A percentile compares a stretch with the other conserved stretches of the same genome.
phyloP scores from a whole-genome alignment of 2,329 filamentous ascomycete genomes.

The Aspergillus amoenus region DNA sequence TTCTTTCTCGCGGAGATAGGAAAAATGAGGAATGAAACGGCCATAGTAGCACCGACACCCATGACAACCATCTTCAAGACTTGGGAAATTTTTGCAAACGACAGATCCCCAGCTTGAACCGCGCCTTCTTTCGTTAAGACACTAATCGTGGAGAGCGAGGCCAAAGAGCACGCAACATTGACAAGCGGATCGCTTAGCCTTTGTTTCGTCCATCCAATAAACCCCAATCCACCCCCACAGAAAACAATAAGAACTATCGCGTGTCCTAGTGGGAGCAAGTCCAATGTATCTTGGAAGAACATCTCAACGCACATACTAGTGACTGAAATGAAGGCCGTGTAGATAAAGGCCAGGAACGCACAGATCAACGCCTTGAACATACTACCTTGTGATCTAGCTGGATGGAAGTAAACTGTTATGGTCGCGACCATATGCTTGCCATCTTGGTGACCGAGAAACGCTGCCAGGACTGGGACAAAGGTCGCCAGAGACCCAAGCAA shows the following conservation, averaged over 20 bases:
- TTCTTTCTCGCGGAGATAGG: conserved; percentile 73
- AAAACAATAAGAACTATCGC: conserved; percentile 78
- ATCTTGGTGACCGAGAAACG: conserved; percentile 76
- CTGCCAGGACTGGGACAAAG: conserved; percentile 71
- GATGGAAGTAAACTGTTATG: conserved; percentile 92
- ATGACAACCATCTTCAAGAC: conserved; percentile 81
- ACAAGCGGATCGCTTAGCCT: conserved; percentile 74
- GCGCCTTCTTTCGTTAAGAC: conserved; percentile 89
- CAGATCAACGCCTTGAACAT: conserved; percentile 85
- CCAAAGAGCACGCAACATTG: conserved; percentile 80
- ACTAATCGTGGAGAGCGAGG: conserved; percentile 85
- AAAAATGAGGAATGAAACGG: conserved; percentile 75
- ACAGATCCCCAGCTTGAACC: conserved; percentile 78
- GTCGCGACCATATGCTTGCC: conserved; percentile 94
- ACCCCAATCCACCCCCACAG: conserved; percentile 80
- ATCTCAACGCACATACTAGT: conserved; percentile 87
- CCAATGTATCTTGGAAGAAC: conserved; percentile 67
- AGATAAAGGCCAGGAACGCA: conserved; percentile 74
- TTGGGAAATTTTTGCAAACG: conserved; percentile 76
- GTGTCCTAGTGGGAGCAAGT: conserved; percentile 71
- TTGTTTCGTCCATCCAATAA: conserved; percentile 86
- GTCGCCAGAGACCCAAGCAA: conserved; percentile 82
- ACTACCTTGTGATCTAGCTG: conserved; percentile 78
- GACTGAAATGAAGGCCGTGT: conserved; percentile 72
- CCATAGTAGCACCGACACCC: conserved; percentile 69